Evolutionary conservation across 768 basidiomycete species (phyloP).

Genomic region (Leccinellum luteum): DNA sequence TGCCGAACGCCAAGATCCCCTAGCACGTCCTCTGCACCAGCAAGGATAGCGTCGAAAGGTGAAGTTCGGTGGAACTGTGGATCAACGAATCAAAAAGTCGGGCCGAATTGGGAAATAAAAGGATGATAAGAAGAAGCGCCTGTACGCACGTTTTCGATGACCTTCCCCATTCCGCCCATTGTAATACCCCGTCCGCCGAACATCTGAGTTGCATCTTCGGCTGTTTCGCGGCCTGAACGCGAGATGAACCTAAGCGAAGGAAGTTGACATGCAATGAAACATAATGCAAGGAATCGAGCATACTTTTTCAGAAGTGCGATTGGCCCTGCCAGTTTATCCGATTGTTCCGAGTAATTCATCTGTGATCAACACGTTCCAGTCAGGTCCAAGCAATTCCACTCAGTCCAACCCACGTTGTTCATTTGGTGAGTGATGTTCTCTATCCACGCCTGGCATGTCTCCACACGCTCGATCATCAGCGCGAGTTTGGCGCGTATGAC

Average conservation of each 20-base stretch:
- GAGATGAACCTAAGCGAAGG: conserved; percentile 56
- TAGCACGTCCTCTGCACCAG: conserved; percentile 73
- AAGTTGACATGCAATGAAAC: conserved; percentile 1
- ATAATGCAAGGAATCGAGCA: conserved; percentile 21
- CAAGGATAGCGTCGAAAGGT: conserved; percentile 81
- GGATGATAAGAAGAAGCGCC: not conserved
- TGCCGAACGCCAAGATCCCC: conserved; percentile 74
- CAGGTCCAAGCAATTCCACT: not conserved
- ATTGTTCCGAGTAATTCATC: conserved; percentile 87
- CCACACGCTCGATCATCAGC: conserved; percentile 85
- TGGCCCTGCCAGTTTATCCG: conserved; percentile 81
- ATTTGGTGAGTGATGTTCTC: conserved; percentile 90
- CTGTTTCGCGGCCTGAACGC: conserved; percentile 47
- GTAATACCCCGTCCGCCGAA: conserved; percentile 92
- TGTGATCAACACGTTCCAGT: conserved; percentile 28
- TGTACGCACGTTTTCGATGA: conserved; percentile 70
- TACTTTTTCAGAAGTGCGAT: conserved; percentile 90
- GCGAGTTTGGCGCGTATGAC: conserved; percentile 89
- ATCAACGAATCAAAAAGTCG: not conserved
- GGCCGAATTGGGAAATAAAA: not conserved
- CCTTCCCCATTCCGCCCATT: conserved; percentile 80
- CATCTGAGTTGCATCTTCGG: conserved; percentile 74
- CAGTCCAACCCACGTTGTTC: conserved; percentile 61
- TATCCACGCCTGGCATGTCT: conserved; percentile 84
- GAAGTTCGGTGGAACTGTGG: conserved; percentile 76